These are phyloP conservation scores for Fragosphaeria purpurea DNA, from an alignment of 2,329 filamentous ascomycete genomes.

Conservation along the genomic window DNA sequence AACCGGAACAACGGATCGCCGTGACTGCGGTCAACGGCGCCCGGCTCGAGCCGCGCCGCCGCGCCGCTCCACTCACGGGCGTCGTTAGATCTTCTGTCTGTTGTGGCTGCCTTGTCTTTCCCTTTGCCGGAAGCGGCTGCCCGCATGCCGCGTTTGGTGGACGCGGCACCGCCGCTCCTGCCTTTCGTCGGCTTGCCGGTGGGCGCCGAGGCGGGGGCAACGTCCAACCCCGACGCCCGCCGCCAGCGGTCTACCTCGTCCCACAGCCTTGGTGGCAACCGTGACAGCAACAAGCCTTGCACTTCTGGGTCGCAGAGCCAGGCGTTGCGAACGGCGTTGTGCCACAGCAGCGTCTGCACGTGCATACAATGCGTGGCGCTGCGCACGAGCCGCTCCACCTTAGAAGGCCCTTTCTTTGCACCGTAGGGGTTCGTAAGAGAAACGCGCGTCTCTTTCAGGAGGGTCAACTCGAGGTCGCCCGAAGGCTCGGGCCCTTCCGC, in stretches of 20 bases:
- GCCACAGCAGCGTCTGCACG: slow-evolving; percentile 77
- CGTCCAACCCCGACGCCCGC: slow-evolving; percentile 53
- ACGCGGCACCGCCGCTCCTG: not conserved
- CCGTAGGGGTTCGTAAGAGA: slow-evolving; percentile 51
- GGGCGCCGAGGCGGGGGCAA: slow-evolving; percentile 8
- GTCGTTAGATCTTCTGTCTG: slow-evolving; percentile 18
- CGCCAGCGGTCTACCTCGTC: slow-evolving; percentile 67
- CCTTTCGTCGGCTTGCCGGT: not conserved
- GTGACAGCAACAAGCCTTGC: slow-evolving; percentile 65
- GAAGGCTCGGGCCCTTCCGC: slow-evolving; percentile 21
- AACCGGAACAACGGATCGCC: slow-evolving; percentile 74
- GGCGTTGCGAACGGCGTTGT: slow-evolving; percentile 75
- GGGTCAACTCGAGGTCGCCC: slow-evolving; percentile 62
- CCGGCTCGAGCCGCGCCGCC: slow-evolving; percentile 59
- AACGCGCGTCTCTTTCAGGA: slow-evolving; percentile 50
- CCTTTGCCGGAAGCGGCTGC: slow-evolving; percentile 29
- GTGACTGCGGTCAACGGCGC: slow-evolving; percentile 64
- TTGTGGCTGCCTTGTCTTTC: slow-evolving; percentile 24
- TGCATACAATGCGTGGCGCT: slow-evolving; percentile 78
- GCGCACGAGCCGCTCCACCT: slow-evolving; percentile 70
- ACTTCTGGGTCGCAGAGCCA: slow-evolving; percentile 73
- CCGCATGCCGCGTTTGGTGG: slow-evolving; percentile 17
- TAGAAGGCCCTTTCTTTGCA: slow-evolving; percentile 73
- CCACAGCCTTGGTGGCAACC: slow-evolving; percentile 57
- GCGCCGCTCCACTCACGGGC: slow-evolving; percentile 56